Evolutionary conservation across 1,284 basidiomycete species (phyloP).

Genomic region (Volvariella volvacea): DNA sequence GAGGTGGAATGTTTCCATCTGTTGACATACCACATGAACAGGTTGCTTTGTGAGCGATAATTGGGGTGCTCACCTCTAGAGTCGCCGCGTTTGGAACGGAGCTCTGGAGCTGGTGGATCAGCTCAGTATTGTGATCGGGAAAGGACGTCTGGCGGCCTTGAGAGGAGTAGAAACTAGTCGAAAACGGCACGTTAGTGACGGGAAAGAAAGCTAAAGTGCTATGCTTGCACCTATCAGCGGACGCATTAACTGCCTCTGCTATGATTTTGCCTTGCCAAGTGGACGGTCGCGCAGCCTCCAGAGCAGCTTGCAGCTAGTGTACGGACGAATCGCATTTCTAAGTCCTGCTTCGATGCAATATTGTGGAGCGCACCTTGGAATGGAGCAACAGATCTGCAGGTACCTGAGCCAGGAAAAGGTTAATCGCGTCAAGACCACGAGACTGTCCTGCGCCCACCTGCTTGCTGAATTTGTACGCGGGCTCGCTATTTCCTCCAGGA

Average conservation of each 20-base stretch:
- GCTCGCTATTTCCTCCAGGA: conserved; percentile 31
- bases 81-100: conserved; percentile 49
- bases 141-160: conserved; percentile 80
- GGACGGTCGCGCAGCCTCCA: conserved; percentile 38
- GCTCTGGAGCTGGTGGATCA: conserved; percentile 52
- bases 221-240: conserved; percentile 58
- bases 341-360: conserved; percentile 1
- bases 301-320: conserved; percentile 39
- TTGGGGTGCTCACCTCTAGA: conserved; percentile 43
- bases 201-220: conserved; percentile 2
- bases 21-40: conserved; percentile 3
- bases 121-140: conserved; percentile 62
- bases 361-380: conserved; percentile 29
- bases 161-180: conserved; percentile 72
- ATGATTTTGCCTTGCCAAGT: conserved; percentile 33
- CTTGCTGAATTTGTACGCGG: conserved; percentile 66
- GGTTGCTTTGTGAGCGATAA: background rate
- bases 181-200: background rate
- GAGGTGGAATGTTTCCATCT: conserved; percentile 83
- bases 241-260: conserved; percentile 56
- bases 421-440: background rate
- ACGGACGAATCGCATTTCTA: background rate
- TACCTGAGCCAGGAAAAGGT: conserved; percentile 28
- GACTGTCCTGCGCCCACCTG: conserved; percentile 35
- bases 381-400: conserved; percentile 50